These are phyloP conservation scores for Dothiorella sarmentorum DNA, from an alignment of 2,329 filamentous ascomycete genomes.

Conservation along the genomic window DNA sequence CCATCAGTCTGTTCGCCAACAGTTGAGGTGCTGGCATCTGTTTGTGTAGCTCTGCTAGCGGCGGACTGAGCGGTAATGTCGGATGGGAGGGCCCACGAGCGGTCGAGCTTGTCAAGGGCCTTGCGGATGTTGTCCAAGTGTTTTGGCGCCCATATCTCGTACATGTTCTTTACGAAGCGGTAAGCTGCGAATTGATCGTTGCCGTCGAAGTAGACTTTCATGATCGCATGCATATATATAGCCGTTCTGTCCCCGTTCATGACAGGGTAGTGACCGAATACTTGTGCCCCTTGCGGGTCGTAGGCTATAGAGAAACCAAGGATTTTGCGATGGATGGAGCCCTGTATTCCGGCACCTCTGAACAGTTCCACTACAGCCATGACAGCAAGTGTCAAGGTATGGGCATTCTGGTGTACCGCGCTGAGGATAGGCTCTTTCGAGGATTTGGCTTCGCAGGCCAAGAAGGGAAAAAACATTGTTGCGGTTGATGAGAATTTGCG, in stretches of 20 bases:
- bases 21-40: too few species aligned
- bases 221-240: not conserved
- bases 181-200: not conserved
- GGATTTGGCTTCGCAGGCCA: not conserved
- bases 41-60: too few species aligned
- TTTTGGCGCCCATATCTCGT: not conserved
- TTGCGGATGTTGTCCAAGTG: not conserved
- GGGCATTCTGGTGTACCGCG: conserved; percentile 30
- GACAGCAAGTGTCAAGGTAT: conserved; percentile 25
- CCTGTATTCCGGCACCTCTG: conserved; percentile 22
- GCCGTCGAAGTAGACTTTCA: too few species aligned
- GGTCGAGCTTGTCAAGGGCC: too few species aligned
- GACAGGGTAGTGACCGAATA: conserved; percentile 15
- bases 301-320: conserved; percentile 26
- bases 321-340: conserved; percentile 24
- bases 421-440: conserved; percentile 27
- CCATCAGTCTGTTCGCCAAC: too few species aligned
- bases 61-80: too few species aligned
- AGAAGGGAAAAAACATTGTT: conserved; percentile 45
- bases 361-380: conserved; percentile 25
- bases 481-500: conserved; percentile 21
- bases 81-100: too few species aligned
- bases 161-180: not conserved
- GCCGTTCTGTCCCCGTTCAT: not conserved
- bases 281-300: conserved; percentile 22